These are phyloP conservation scores for Scedosporium apiospermum DNA, from an alignment of 2,329 filamentous ascomycete genomes.

Conservation along the genomic window DNA sequence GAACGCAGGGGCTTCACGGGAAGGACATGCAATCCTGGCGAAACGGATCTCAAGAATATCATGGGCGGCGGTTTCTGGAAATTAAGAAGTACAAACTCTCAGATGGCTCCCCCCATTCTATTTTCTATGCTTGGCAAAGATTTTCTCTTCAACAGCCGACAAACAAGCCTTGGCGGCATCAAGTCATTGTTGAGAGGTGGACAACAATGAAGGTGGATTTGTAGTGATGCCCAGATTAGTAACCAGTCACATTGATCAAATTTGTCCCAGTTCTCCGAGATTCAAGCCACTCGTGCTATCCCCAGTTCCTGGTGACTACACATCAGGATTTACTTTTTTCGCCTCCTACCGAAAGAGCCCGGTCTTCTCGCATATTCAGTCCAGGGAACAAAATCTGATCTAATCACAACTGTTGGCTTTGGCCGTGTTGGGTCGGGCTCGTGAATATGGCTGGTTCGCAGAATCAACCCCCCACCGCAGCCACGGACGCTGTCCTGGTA, in stretches of 20 bases:
- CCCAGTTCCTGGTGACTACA: not conserved
- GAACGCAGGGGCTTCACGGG: too few species aligned
- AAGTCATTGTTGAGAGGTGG: not conserved
- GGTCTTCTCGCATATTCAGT: not conserved
- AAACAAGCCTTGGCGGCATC: too few species aligned
- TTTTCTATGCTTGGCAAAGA: too few species aligned
- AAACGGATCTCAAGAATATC: too few species aligned
- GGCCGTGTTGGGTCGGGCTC: not conserved
- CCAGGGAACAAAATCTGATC: not conserved
- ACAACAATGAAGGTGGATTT: not conserved
- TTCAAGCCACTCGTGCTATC: not conserved
- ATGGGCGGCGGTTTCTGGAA: too few species aligned
- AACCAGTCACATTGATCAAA: not conserved
- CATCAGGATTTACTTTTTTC: not conserved
- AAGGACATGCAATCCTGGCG: too few species aligned
- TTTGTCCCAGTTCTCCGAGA: not conserved
- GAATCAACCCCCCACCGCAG: conserved; percentile 45
- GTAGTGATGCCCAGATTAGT: not conserved
- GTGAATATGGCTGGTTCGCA: conserved; percentile 8
- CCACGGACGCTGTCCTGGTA: conserved; percentile 75
- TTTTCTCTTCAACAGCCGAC: too few species aligned
- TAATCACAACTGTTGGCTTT: not conserved
- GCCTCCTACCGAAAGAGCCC: not conserved
- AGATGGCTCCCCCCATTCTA: too few species aligned
- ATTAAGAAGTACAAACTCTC: too few species aligned